Evolutionary conservation across 2,329 filamentous ascomycete species (phyloP), one percentile per base, ranked within the genome.

Genomic region (Pseudonectria buxi): DNA sequence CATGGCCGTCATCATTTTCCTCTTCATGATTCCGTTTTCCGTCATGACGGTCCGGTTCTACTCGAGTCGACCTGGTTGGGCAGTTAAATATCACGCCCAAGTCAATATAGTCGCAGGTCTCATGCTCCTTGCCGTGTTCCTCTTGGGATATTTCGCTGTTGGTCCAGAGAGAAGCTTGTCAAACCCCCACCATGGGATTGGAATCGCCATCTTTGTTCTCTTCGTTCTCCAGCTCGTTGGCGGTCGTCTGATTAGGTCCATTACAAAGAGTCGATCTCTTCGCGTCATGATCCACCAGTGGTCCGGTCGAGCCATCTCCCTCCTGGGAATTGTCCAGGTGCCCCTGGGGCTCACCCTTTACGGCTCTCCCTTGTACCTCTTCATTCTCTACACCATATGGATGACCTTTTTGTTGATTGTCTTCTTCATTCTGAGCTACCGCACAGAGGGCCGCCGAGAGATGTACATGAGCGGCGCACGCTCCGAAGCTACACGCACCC

Each of bases 271-370:
- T 24, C 69, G 66, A 33, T 72, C 71, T 13, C 53, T 74, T 11
- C 64, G 74, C 14, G 59, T 70, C 26, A 71, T 84, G 71, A 61
- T 96, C 28, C 92, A 98, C 63, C 84, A 89, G 56, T 95, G 92
- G 87, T 64, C 85, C 13, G 92, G 92, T 13, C 73, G 89, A 38
- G 66, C 76, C 1, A 78, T 90, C 50, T 83, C 85, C 3, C 62
- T 96, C 13, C 68, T 98, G 4, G 92, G 86, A 1, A 80, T 96
- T 46, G 74, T 81, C 4, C 92, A 98, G 57, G 78, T 98, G 10
- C 84, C 92, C 0, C 71, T 98, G 1, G 92, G 92, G 0, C 69
- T 98, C 30, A 89, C 89, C 0, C 70, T 98, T 2, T 98, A 95
- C 53, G 92, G 92, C 6, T 95, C 89, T 22, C 90, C 92, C 5